Conservation (phyloP, 1,139 yeast species). For the Yamadazyma mexicana region DNA sequence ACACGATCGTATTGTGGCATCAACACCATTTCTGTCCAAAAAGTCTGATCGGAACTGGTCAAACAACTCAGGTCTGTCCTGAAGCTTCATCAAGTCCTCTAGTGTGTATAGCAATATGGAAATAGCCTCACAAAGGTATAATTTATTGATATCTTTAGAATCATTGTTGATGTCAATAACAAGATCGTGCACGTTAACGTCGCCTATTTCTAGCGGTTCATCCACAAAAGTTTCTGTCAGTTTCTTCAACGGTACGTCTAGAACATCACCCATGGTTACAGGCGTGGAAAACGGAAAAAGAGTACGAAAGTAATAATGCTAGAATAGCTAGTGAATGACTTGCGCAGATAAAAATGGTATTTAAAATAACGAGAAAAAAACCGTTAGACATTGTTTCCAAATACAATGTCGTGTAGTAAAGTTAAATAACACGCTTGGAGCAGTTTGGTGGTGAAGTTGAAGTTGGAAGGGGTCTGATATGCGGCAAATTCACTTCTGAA, state of each 20-base stretch:
- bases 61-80: conserved; percentile 25
- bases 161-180: conserved; percentile 32
- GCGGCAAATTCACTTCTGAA: too few relatives aligned
- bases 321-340: not conserved
- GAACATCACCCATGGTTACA: conserved; percentile 13
- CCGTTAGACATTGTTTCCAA: too few relatives aligned
- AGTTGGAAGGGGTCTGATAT: too few relatives aligned
- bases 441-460: too few relatives aligned
- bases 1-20: conserved; percentile 2
- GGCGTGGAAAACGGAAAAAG: too few relatives aligned
- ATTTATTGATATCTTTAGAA: conserved; percentile 32
- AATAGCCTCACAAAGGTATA: conserved; percentile 41
- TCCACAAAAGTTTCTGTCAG: conserved; percentile 45
- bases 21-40: not conserved
- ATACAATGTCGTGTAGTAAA: too few relatives aligned
- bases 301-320: too few relatives aligned
- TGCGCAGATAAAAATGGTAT: too few relatives aligned
- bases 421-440: too few relatives aligned
- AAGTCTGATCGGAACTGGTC: conserved; percentile 21
- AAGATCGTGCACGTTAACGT: conserved; percentile 37
- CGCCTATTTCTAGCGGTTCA: conserved; percentile 38
- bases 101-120: conserved; percentile 31
- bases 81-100: conserved; percentile 35
- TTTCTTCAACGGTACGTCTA: conserved; percentile 41
- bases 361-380: not conserved